A percentile compares a stretch with the other conserved stretches of the same genome.
These are phyloP conservation scores for Lathyrus tuberosus DNA, from an alignment of 306 rosid species.

Conservation along the genomic window DNA sequence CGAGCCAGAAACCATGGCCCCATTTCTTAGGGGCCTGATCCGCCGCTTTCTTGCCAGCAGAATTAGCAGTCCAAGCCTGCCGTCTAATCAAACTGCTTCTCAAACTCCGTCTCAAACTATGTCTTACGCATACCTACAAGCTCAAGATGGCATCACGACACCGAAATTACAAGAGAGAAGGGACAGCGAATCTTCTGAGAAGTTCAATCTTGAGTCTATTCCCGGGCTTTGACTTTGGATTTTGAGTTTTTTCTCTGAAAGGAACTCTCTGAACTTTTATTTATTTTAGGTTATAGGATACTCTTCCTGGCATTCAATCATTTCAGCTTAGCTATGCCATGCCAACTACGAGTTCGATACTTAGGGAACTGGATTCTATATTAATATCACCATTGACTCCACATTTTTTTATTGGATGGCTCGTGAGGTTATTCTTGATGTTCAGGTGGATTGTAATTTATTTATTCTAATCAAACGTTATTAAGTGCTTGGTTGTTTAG, in stretches of 20 bases:
- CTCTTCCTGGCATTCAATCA: background rate
- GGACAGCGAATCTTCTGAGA: constrained; percentile 58
- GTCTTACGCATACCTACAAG: constrained; percentile 63
- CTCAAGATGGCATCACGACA: constrained; percentile 60
- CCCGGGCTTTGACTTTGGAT: constrained; percentile 68
- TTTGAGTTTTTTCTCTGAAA: background rate
- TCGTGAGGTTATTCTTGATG: constrained; percentile 24
- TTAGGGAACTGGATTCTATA: constrained; percentile 8
- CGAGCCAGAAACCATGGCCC: constrained; percentile 97
- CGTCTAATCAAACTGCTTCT: constrained; percentile 48
- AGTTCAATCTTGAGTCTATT: constrained; percentile 88
- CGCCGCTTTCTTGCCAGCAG: constrained; percentile 97
- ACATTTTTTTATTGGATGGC: constrained; percentile 34
- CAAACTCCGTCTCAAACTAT: constrained; percentile 49
- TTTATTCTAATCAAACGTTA: background rate
- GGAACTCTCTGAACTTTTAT: background rate
- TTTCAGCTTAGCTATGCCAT: constrained; percentile 15
- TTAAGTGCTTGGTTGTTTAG: background rate
- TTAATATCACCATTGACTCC: constrained; percentile 26
- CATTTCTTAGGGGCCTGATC: constrained; percentile 82
- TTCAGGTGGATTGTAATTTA: constrained; percentile 11
- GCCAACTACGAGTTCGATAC: background rate
- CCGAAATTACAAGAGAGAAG: constrained; percentile 50
- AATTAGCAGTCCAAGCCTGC: constrained; percentile 75
- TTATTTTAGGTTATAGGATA: constrained; percentile 32